Conservation (phyloP, 2,329 filamentous ascomycete genomes). For the Sporothrix inflata region DNA sequence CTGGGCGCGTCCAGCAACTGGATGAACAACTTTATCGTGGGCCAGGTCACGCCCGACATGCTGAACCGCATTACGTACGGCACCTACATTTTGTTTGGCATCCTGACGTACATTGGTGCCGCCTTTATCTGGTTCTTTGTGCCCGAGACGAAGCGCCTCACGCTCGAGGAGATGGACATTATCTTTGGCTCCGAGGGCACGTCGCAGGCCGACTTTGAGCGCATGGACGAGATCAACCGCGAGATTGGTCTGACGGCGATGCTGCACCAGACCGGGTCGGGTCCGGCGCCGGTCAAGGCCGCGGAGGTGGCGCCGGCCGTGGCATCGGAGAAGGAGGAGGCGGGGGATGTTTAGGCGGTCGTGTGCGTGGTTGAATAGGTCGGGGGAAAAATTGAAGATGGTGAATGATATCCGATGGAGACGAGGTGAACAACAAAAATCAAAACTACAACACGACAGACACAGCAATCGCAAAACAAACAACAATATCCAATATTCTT, state of each 20-base stretch:
- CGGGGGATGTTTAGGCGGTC: neutral
- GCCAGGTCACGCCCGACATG: constrained; percentile 71
- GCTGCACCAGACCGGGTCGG: constrained; percentile 34
- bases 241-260: constrained; percentile 66
- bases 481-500: neutral
- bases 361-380: neutral
- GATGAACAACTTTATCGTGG: constrained; percentile 68
- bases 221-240: constrained; percentile 72
- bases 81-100: constrained; percentile 72
- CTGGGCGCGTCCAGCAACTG: constrained; percentile 69
- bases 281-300: neutral
- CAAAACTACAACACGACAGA: neutral
- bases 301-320: neutral
- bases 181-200: constrained; percentile 64
- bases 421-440: neutral
- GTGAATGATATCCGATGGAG: neutral
- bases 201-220: constrained; percentile 67
- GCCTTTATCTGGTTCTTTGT: constrained; percentile 66
- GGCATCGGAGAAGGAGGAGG: constrained; percentile 19
- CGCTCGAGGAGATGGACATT: constrained; percentile 62
- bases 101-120: constrained; percentile 65
- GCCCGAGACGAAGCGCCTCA: constrained; percentile 66
- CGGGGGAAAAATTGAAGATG: no score
- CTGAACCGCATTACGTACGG: constrained; percentile 66
- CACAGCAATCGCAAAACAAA: neutral